Conservation (phyloP, 2,329 filamentous ascomycete genomes). For the Aspergillus alliaceus region DNA sequence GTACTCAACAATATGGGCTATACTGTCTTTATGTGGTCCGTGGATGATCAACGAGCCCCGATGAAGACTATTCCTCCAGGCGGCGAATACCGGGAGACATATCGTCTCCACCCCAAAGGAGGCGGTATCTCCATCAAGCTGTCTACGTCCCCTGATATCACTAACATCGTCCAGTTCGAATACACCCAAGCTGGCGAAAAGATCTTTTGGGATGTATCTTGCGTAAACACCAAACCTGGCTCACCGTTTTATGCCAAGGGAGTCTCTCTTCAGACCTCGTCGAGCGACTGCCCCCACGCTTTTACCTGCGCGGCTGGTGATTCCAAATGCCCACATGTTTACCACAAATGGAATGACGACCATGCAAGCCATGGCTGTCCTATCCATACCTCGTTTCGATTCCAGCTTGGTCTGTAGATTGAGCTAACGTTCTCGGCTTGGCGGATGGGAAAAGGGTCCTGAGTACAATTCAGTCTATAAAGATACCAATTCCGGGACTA, state of each 20-base stretch:
- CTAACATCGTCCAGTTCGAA: background rate
- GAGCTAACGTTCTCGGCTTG: too few relatives aligned
- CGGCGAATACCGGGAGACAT: background rate
- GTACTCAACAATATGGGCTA: background rate
- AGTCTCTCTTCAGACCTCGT: background rate
- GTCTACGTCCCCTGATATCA: slow-evolving; percentile 13
- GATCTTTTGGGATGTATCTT: background rate
- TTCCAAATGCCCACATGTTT: background rate
- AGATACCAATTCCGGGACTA: background rate
- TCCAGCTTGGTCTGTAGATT: slow-evolving; percentile 16
- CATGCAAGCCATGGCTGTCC: slow-evolving; percentile 33
- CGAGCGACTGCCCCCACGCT: background rate
- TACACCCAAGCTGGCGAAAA: background rate
- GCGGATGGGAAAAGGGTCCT: background rate
- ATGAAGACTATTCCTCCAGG: slow-evolving; percentile 18
- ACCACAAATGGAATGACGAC: slow-evolving; percentile 35
- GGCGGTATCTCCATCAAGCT: background rate
- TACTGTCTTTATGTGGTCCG: background rate
- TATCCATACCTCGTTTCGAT: slow-evolving; percentile 24
- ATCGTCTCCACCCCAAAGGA: background rate
- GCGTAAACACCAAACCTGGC: background rate
- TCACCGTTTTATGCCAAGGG: background rate
- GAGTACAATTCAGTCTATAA: background rate
- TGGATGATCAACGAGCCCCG: background rate
- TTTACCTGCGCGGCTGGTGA: background rate